Evolutionary conservation across 1,284 basidiomycete species (phyloP).

Genomic region (Thelephora terrestris): DNA sequence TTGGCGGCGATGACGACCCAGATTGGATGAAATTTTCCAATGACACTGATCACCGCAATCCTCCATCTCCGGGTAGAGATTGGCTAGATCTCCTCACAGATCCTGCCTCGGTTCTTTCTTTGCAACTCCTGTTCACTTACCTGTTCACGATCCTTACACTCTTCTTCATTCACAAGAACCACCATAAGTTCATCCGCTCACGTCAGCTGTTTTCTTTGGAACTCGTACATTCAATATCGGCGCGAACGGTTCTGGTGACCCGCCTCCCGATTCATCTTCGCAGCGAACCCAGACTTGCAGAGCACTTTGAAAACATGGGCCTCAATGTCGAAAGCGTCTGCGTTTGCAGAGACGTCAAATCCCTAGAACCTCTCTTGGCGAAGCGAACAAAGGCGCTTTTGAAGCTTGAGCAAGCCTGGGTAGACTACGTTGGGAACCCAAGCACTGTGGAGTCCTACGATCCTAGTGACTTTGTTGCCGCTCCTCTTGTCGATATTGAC

Average conservation of each 20-base stretch:
- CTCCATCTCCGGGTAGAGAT: slow-evolving; percentile 33
- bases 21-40: slow-evolving; percentile 21
- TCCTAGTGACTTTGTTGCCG: slow-evolving; percentile 44
- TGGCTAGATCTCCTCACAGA: slow-evolving; percentile 83
- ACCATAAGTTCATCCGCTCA: slow-evolving; percentile 81
- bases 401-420: slow-evolving; percentile 78
- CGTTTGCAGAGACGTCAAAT: slow-evolving; percentile 77
- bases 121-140: slow-evolving; percentile 91
- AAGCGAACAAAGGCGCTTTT: slow-evolving; percentile 70
- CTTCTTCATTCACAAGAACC: slow-evolving; percentile 82
- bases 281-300: slow-evolving; percentile 77
- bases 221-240: slow-evolving; percentile 88
- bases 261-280: slow-evolving; percentile 76
- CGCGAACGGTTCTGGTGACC: slow-evolving; percentile 86
- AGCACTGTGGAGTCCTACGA: slow-evolving; percentile 68
- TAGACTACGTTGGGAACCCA: slow-evolving; percentile 87
- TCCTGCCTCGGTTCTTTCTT: slow-evolving; percentile 74
- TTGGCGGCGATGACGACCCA: slow-evolving; percentile 35
- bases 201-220: slow-evolving; percentile 91
- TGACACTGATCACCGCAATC: slow-evolving; percentile 6
- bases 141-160: slow-evolving; percentile 83
- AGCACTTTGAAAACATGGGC: slow-evolving; percentile 86
- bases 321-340: slow-evolving; percentile 82
- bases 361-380: slow-evolving; percentile 66
- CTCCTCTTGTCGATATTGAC: slow-evolving; percentile 44